Percentiles rank a stretch among this genome's conserved stretches.
phyloP scores from a whole-genome alignment of 805 yeast species.

The Ogataea glucozyma region DNA sequence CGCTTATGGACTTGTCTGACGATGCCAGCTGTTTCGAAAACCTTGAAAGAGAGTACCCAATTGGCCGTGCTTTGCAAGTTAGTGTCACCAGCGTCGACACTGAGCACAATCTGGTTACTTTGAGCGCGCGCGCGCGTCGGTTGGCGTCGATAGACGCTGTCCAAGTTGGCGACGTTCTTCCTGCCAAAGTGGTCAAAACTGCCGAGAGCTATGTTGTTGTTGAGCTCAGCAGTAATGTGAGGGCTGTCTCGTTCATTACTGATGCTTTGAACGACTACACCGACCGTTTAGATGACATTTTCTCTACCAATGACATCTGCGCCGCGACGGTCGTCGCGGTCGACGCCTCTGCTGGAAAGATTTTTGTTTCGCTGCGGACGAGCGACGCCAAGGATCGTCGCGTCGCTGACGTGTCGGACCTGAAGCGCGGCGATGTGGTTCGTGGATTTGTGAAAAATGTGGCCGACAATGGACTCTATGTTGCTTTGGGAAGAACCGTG shows the following conservation, averaged over 20 bases:
- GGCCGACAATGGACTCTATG: constrained; percentile 74
- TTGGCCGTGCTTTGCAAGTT: constrained; percentile 70
- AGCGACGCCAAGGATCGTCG: constrained; percentile 50
- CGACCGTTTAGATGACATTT: constrained; percentile 50
- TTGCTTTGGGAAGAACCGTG: constrained; percentile 67
- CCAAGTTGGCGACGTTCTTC: constrained; percentile 53
- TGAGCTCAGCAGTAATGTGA: constrained; percentile 62
- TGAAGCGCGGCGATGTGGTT: constrained; percentile 70
- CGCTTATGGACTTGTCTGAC: constrained; percentile 62
- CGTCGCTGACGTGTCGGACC: constrained; percentile 50
- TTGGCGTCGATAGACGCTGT: constrained; percentile 50
- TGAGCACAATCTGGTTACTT: constrained; percentile 50
- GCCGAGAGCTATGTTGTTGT: constrained; percentile 63
- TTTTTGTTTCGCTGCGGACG: constrained; percentile 65
- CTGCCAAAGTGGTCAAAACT: constrained; percentile 63
- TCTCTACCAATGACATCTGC: constrained; percentile 51
- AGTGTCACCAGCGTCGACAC: constrained; percentile 54
- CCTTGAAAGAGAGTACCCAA: constrained; percentile 59
- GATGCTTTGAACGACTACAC: constrained; percentile 76
- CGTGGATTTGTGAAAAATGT: constrained; percentile 80
- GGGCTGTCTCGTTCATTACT: constrained; percentile 67
- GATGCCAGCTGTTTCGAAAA: constrained; percentile 49
- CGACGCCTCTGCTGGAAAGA: constrained; percentile 50
- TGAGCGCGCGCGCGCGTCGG: constrained; percentile 48
- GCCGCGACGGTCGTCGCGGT: constrained; percentile 54